Percentiles rank a stretch among this genome's conserved stretches.
Conservation (phyloP, 1,284 basidiomycete genomes). For the Apiotrichum laibachii region DNA sequence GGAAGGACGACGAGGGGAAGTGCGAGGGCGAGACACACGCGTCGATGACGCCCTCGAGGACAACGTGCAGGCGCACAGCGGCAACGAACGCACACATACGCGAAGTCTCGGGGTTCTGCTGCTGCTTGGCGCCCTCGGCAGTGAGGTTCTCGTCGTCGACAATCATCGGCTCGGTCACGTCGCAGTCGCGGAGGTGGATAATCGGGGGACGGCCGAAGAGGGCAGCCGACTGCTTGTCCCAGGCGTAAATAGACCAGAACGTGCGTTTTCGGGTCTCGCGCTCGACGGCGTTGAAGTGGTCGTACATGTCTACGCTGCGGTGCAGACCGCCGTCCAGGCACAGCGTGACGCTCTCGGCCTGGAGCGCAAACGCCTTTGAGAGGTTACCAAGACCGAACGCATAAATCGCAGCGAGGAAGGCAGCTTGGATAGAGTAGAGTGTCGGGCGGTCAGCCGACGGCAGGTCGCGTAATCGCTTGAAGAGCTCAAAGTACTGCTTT, state of each 20-base stretch:
- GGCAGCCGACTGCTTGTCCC: conserved; percentile 78
- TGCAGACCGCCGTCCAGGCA: conserved; percentile 80
- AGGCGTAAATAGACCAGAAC: conserved; percentile 86
- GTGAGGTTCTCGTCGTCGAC: conserved; percentile 87
- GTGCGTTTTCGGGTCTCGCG: conserved; percentile 83
- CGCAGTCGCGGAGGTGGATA: conserved; percentile 78
- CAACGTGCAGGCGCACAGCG: conserved; percentile 70
- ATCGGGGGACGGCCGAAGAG: conserved; percentile 83
- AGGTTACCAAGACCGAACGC: conserved; percentile 80
- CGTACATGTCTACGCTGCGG: conserved; percentile 80
- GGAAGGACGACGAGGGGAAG: conserved; percentile 50
- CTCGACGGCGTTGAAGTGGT: conserved; percentile 80
- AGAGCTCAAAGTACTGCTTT: conserved; percentile 84
- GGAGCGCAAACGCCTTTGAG: conserved; percentile 76
- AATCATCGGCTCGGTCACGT: conserved; percentile 73
- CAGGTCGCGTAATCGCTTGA: conserved; percentile 74
- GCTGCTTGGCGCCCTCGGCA: conserved; percentile 64
- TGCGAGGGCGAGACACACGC: conserved; percentile 51
- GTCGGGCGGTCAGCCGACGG: conserved; percentile 84
- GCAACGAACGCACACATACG: conserved; percentile 75
- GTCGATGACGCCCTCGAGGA: conserved; percentile 66
- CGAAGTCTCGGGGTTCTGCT: conserved; percentile 67
- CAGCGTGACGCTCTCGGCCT: conserved; percentile 78
- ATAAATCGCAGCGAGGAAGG: conserved; percentile 80
- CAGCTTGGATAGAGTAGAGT: conserved; percentile 81